A percentile compares a stretch with the other conserved stretches of the same genome.
Evolutionary conservation across 768 basidiomycete species (phyloP).

Genomic region (Serendipita indica): DNA sequence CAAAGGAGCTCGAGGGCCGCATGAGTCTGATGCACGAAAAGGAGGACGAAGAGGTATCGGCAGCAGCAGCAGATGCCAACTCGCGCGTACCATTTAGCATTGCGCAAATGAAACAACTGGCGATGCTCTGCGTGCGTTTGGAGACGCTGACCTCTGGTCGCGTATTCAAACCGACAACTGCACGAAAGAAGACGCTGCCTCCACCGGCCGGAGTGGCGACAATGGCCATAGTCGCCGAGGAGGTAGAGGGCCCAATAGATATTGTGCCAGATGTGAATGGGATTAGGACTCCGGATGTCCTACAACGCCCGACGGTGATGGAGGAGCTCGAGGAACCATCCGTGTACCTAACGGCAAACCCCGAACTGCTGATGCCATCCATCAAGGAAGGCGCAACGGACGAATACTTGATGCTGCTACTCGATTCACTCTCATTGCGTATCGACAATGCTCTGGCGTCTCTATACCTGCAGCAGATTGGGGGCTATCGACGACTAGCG

Average conservation of each 20-base stretch:
- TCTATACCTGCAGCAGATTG: conserved; percentile 16
- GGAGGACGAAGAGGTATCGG: conserved; percentile 9
- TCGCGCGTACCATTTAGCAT: conserved; percentile 19
- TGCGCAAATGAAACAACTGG: conserved; percentile 61
- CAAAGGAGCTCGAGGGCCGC: conserved; percentile 54
- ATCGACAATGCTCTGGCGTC: conserved; percentile 54
- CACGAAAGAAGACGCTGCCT: conserved; percentile 28
- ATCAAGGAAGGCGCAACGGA: conserved; percentile 59
- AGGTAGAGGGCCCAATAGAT: neutral
- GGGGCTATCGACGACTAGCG: conserved; percentile 8
- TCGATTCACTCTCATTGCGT: conserved; percentile 60
- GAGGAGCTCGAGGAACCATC: conserved; percentile 16
- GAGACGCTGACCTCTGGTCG: conserved; percentile 58
- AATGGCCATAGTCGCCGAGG: neutral
- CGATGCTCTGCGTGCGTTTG: conserved; percentile 56
- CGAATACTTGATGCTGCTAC: conserved; percentile 51
- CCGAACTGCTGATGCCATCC: conserved; percentile 47
- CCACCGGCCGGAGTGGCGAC: neutral
- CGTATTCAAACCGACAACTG: conserved; percentile 36
- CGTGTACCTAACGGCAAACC: conserved; percentile 40
- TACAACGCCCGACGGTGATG: conserved; percentile 15
- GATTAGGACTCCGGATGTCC: conserved; percentile 20
- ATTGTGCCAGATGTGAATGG: conserved; percentile 2
- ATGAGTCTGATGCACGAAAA: conserved; percentile 30
- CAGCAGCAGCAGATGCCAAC: neutral